Evolutionary conservation across 305 asterid genomes (phyloP), one percentile per base, ranked within the genome.

Genomic region (Fraxinus angustifolia): DNA sequence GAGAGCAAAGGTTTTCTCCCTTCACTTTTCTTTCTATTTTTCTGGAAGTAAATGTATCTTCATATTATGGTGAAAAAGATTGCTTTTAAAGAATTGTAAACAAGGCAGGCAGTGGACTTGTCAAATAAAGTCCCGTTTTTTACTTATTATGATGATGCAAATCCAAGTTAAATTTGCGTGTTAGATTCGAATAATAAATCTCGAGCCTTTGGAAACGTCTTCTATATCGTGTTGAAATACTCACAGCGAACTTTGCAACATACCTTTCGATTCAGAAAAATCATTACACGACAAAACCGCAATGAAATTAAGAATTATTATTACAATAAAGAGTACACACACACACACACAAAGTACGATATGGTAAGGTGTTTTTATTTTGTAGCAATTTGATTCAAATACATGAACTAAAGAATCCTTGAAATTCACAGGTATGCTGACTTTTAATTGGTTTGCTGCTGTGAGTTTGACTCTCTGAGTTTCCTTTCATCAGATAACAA

Each of bases 401-500:
- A 14, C 58, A 12, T 4, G 4, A 45, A 48, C 1, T 14, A 12
- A 45, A 48, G 58, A 48, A 48, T 48, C 58, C 58, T 48, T 3
- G 58, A 14, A 48, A 12, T 48, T 14, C 58, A 14, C 6, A 3
- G 4, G 19, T 48, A 14, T 4, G 19, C n/a, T 48, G 19, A 14
- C 71, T 50, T n/a, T 28, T 65, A 83, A 21, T 70, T 19, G 19
- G 53, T 78, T 62, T 75, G 30, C 35, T 30, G 70, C 74, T 35
- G 77, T 10, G 84, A 40, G 78, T 76, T 88, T 70, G 87, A 79
- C n/a, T 74, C 78, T 35, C 96, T 86, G 36, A 86, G 81, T 11
- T 83, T 87, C 89, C 84, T 89, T 80, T 87, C 93, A 16, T 89
- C 91, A 0, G 89, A 89, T 1, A 92, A 81, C 50, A 83, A 4